Base-by-base conservation (phyloP, 495 filamentous ascomycete species). In the Xylaria nigripes region DNA sequence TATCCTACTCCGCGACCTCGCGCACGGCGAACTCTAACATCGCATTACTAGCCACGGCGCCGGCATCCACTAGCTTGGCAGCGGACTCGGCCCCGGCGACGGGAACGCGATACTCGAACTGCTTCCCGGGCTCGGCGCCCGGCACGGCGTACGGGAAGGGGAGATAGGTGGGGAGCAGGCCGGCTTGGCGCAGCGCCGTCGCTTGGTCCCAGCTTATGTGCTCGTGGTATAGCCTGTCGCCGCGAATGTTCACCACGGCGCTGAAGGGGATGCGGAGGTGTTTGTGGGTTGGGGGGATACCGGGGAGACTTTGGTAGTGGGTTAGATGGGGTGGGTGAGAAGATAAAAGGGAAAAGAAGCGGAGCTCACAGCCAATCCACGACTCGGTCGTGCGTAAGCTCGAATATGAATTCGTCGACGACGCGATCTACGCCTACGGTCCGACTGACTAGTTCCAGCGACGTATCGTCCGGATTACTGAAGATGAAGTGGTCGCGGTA, bases 191-290 rank as follows among this genome's bases (percentile, higher is more conserved):
- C 0, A 96, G 69, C 2, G 92, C 85, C 15, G 80, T 84, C 1
- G 86, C 88, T 65, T 95, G 89, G 62, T 95, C 90, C 89, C 89
- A 96, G 58, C 86, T 85, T 16, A 91, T 83, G 60, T 92, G 85
- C 67, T 96, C 90, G 48, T 87, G 83, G 62, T 83, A 90, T 3
- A 95, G 71, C 46, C 81, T 81, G 4, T 86, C 86, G 2, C 80
- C 87, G 13, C 88, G 76, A 46, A 93, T 71, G 53, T 84, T 84
- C 24, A 93, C 85, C 10, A 94, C 83, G 56, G 78, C 82, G 3
- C 89, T 85, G 18, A 94, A 70, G 0, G 87, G 81, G 13, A 95
- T 72, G 50, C 86, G 81, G 2, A 93, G 78, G 29, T 74, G 69
- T 48, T 75, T 80, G 41, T 80, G 71, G 1, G 89, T 95, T 3